Base-by-base conservation (phyloP, 257 asterid species). In the Haberlea rhodopensis region DNA sequence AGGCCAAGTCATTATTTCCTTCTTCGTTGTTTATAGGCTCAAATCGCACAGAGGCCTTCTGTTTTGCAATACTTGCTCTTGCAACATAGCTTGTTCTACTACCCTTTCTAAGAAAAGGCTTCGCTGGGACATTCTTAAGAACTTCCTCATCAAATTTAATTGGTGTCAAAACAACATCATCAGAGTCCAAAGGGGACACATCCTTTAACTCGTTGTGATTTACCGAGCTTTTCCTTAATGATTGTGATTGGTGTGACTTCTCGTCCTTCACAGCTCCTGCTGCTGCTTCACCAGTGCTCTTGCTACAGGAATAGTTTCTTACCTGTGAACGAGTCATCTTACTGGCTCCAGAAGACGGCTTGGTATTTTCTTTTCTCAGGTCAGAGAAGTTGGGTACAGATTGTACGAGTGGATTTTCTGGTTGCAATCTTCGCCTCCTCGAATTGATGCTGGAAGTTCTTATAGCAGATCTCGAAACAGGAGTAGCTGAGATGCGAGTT, bases 291-390 rank as follows among this genome's bases (percentile, higher is more conserved):
- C 28, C 66, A 5, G 69, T 75, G 77, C 79, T 84, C 80, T 80
- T 89, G 76, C 81, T 84, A 66, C 86, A 83, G 73, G 82, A 40
- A 73, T 82, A 83, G 80, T 72, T 85, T 74, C 89, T 83, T 28
- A 61, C 65, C 65, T 83, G 94, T 5, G 84, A 76, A 45, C 96
- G 88, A 75, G 80, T 68, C 31, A 77, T 57, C 76, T 87, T 87
- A n/a, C n/a, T n/a, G 68, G 79, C 72, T 71, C 84, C 79, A 60
- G 78, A 69, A 76, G 85, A 85, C 63, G 94, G 85, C 73, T 78
- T 87, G 53, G 94, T 67, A 57, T 81, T 87, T 77, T 94, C 99
- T 73, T 84, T 94, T 84, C n/a, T n/a, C n/a, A n/a, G n/a, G n/a
- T n/a, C n/a, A n/a, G n/a, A n/a, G n/a, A n/a, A n/a, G n/a, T n/a